Percentiles rank a stretch among this genome's conserved stretches.
Conservation (phyloP, 2,329 filamentous ascomycete genomes). For the Beauveria bassiana region DNA sequence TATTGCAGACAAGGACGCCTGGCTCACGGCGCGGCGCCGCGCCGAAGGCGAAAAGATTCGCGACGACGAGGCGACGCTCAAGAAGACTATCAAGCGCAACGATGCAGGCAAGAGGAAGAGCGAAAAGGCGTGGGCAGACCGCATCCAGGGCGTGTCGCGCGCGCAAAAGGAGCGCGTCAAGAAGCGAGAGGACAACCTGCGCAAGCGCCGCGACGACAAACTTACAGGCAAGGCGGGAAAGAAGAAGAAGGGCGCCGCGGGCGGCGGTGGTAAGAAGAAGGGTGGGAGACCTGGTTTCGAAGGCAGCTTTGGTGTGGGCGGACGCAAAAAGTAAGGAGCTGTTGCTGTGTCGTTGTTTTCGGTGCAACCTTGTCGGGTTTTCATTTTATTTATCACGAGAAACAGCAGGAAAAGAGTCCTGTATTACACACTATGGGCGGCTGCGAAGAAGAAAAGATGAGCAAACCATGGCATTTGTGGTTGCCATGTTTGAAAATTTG, state of each 20-base stretch:
- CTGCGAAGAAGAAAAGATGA: background rate
- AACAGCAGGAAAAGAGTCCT: background rate
- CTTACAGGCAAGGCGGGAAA: constrained; percentile 48
- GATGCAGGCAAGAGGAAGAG: constrained; percentile 86
- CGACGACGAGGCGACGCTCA: constrained; percentile 78
- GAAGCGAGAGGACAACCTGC: constrained; percentile 74
- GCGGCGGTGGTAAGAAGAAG: constrained; percentile 32
- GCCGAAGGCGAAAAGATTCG: constrained; percentile 84
- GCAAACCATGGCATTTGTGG: background rate
- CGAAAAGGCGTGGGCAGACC: constrained; percentile 76
- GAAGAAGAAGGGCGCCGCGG: constrained; percentile 39
- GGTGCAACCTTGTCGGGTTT: no score
- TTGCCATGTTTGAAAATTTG: constrained; percentile 1
- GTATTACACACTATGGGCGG: background rate
- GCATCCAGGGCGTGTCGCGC: constrained; percentile 64
- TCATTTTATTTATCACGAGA: background rate
- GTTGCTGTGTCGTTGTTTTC: background rate
- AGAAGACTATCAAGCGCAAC: constrained; percentile 92
- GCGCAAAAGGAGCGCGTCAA: constrained; percentile 71
- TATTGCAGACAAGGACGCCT: constrained; percentile 87
- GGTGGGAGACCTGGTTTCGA: constrained; percentile 60
- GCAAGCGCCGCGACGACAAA: constrained; percentile 69
- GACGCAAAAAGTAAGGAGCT: constrained; percentile 32
- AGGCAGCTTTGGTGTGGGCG: constrained; percentile 53
- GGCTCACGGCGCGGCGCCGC: constrained; percentile 83